A percentile compares a stretch with the other conserved stretches of the same genome.
phyloP scores from a whole-genome alignment of 495 filamentous ascomycete genomes.

The Podospora bellae-mahoneyi region DNA sequence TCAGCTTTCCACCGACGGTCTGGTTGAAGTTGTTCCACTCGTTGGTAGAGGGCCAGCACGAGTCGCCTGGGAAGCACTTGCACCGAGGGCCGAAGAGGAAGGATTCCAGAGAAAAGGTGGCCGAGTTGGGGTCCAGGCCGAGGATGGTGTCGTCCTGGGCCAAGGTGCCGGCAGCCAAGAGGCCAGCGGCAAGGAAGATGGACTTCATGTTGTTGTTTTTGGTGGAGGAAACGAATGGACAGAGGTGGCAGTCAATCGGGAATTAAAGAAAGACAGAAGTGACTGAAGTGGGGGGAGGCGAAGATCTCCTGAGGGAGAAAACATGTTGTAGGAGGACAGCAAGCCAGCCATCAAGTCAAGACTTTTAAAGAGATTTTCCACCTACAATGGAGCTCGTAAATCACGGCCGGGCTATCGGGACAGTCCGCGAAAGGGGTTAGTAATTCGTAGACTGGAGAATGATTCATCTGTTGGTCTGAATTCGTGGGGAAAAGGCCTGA shows the following conservation, averaged over 20 bases:
- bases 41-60: constrained; percentile 42
- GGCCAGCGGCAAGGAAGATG: constrained; percentile 18
- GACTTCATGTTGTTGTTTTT: constrained; percentile 23
- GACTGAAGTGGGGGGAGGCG: background rate
- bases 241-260: constrained; percentile 5
- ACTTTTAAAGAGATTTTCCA: background rate
- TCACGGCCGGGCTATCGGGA: background rate
- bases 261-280: background rate
- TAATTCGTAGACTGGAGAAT: background rate
- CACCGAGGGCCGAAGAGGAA: constrained; percentile 28
- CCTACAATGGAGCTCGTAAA: background rate
- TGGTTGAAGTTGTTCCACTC: constrained; percentile 46
- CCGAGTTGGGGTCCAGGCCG: background rate
- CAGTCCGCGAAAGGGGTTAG: background rate
- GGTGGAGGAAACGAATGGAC: background rate
- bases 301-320: constrained; percentile 6
- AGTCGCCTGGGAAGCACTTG: constrained; percentile 53
- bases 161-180: constrained; percentile 21
- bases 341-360: background rate
- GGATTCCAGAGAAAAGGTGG: background rate
- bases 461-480: background rate
- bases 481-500: background rate
- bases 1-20: constrained; percentile 44
- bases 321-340: background rate
- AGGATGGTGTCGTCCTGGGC: constrained; percentile 5